Percentiles rank a stretch among this genome's conserved stretches.
Evolutionary conservation across 2,329 filamentous ascomycete genomes (phyloP).

Genomic region (Nemania sp.): DNA sequence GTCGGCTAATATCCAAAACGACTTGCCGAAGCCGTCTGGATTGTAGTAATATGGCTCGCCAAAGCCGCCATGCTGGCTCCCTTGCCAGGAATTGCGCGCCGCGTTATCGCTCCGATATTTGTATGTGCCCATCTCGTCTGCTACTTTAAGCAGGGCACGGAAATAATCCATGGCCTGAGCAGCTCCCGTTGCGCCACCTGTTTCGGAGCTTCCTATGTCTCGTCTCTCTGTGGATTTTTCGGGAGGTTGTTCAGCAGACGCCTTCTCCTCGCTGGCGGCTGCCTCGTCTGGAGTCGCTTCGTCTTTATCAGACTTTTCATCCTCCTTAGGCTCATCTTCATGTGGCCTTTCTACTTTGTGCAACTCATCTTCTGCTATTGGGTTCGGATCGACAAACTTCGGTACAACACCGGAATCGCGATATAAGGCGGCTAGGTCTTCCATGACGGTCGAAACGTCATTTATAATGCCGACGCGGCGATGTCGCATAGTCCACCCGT

Average conservation of each 20-base stretch:
- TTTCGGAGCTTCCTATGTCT: constrained; percentile 11
- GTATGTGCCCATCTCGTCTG: constrained; percentile 38
- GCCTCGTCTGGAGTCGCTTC: background rate
- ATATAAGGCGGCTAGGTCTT: constrained; percentile 45
- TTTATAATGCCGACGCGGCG: constrained; percentile 43
- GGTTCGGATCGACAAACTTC: constrained; percentile 42
- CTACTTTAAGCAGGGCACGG: constrained; percentile 33
- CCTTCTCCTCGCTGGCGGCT: background rate
- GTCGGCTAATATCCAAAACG: constrained; percentile 50
- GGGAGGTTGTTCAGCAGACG: constrained; percentile 14
- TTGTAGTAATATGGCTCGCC: constrained; percentile 59
- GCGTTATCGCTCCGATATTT: constrained; percentile 34
- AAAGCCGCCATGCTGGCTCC: constrained; percentile 52
- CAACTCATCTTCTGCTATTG: constrained; percentile 32
- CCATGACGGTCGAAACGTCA: constrained; percentile 44
- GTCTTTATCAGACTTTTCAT: constrained; percentile 1
- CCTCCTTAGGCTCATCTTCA: constrained; percentile 24
- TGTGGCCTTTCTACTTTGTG: constrained; percentile 27
- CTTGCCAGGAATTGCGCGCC: constrained; percentile 56
- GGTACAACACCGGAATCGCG: constrained; percentile 39
- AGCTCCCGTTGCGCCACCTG: constrained; percentile 15
- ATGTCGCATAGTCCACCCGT: constrained; percentile 42
- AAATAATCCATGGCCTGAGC: constrained; percentile 37
- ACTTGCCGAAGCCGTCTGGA: constrained; percentile 48
- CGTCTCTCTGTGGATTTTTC: constrained; percentile 10